Conservation (phyloP, 148 eudicot species). For the Rhododendron kiyosumense region DNA sequence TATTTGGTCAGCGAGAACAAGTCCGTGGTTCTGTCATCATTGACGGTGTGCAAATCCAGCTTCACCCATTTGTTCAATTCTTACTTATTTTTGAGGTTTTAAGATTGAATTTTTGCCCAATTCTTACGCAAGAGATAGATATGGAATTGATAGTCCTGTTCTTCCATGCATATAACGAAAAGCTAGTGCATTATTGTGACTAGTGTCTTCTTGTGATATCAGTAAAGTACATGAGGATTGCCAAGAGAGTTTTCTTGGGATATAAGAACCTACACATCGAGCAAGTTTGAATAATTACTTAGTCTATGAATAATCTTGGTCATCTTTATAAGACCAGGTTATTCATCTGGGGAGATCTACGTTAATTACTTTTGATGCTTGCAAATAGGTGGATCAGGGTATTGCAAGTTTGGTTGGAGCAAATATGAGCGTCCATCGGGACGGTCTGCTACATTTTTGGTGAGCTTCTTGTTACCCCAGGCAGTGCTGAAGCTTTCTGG, state of each 20-base stretch:
- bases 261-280: neutral
- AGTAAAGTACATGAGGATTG: neutral
- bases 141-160: neutral
- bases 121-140: neutral
- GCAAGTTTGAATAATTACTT: neutral
- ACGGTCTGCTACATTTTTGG: slow-evolving; percentile 77
- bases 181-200: neutral
- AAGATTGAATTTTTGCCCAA: neutral
- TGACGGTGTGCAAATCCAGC: neutral
- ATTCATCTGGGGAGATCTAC: neutral
- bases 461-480: slow-evolving; percentile 22
- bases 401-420: slow-evolving; percentile 98
- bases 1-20: neutral
- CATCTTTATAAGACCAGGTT: neutral
- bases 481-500: neutral
- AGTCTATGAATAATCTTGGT: neutral
- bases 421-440: slow-evolving; percentile 70
- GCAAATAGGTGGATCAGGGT: slow-evolving; percentile 77
- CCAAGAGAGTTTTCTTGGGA: neutral
- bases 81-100: neutral
- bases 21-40: slow-evolving; percentile 1
- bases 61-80: neutral
- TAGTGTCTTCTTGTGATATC: neutral
- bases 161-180: neutral
- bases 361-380: slow-evolving; percentile 1